A percentile compares a stretch with the other conserved stretches of the same genome.
Evolutionary conservation across 108 stramenopile genomes (phyloP).

Genomic region (Skeletonema tropicum): DNA sequence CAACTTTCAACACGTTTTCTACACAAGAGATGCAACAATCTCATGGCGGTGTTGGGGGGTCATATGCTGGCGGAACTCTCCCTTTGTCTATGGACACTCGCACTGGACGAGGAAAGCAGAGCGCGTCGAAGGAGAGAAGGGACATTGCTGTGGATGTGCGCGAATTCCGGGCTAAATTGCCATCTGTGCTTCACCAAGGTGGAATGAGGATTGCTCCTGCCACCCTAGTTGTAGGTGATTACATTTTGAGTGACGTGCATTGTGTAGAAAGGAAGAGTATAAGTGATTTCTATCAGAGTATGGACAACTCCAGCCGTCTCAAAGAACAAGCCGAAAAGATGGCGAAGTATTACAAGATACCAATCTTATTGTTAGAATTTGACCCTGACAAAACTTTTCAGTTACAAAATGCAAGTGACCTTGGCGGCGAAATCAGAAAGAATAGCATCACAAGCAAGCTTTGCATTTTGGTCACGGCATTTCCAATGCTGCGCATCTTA

Average conservation of each 20-base stretch:
- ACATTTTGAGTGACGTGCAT: constrained; percentile 94
- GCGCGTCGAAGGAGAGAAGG: constrained; percentile 49
- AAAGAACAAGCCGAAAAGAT: constrained; percentile 94
- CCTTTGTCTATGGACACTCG: constrained; percentile 85
- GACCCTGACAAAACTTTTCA: constrained; percentile 90
- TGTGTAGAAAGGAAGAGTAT: constrained; percentile 97
- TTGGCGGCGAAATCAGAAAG: constrained; percentile 82
- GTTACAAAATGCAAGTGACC: constrained; percentile 79
- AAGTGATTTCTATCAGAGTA: constrained; percentile 93
- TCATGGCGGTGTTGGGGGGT: constrained; percentile 57
- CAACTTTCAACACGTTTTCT: constrained; percentile 53
- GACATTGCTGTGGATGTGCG: constrained; percentile 96
- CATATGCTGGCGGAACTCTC: constrained; percentile 72
- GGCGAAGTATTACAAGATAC: constrained; percentile 90
- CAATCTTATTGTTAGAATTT: constrained; percentile 94
- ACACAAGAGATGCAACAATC: constrained; percentile 92
- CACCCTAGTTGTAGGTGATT: constrained; percentile 95
- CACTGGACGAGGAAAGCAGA: constrained; percentile 65
- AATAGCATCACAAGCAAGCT: constrained; percentile 90
- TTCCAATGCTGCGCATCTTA: constrained; percentile 91
- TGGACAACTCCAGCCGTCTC: constrained; percentile 88
- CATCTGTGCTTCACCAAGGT: constrained; percentile 94
- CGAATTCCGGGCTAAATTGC: constrained; percentile 95
- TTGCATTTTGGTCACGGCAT: constrained; percentile 81
- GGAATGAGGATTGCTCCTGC: constrained; percentile 91